These are phyloP conservation scores for Phaeomoniella chlamydospora DNA, from an alignment of 2,329 filamentous ascomycete species.

Conservation along the genomic window DNA sequence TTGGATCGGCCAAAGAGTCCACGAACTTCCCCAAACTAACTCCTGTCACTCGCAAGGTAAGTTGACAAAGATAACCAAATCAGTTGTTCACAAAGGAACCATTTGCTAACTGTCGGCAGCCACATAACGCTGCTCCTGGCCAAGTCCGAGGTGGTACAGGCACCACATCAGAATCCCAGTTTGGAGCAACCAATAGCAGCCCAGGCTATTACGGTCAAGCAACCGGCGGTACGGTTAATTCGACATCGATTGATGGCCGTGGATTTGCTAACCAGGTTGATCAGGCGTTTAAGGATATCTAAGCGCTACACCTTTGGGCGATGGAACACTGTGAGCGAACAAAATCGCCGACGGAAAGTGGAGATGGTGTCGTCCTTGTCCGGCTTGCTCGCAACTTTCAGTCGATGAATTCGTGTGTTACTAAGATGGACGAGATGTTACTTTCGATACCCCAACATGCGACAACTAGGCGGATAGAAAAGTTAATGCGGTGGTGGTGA, in stretches of 20 bases:
- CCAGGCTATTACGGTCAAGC: conserved; percentile 1
- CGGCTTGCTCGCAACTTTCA: background rate
- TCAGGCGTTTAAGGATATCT: conserved; percentile 19
- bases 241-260: background rate
- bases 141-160: conserved; percentile 15
- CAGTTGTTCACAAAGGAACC: too few relatives aligned
- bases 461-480: background rate
- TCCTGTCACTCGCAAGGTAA: conserved; percentile 38
- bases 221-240: background rate
- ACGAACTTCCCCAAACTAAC: conserved; percentile 49
- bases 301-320: background rate
- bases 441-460: background rate
- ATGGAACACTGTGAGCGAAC: background rate
- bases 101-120: too few relatives aligned
- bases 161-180: conserved; percentile 6
- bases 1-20: conserved; percentile 64
- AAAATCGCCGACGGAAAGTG: background rate
- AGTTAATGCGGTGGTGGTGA: background rate
- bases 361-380: background rate
- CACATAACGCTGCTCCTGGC: conserved; percentile 30
- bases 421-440: background rate
- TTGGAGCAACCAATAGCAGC: conserved; percentile 11
- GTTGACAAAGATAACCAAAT: too few relatives aligned
- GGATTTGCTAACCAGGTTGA: conserved; percentile 29
- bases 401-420: background rate